Evolutionary conservation across 2,329 filamentous ascomycete species (phyloP).

Genomic region (Xylariaceae sp.): DNA sequence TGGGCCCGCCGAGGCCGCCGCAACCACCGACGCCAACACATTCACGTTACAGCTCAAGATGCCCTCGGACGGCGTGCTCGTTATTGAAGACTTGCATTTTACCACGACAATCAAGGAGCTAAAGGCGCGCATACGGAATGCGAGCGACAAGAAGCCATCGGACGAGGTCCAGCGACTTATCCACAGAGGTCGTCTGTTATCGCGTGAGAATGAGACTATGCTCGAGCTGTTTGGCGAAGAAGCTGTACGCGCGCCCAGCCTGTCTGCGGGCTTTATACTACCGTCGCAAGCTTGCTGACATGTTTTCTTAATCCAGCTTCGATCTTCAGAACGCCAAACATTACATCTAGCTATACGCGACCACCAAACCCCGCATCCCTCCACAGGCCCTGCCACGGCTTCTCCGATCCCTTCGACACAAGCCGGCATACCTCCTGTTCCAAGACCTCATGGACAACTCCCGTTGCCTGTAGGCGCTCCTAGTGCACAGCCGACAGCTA

Average conservation of each 20-base stretch:
- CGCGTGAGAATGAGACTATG: slow-evolving; percentile 50
- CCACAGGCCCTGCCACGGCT: slow-evolving; percentile 8
- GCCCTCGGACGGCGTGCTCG: slow-evolving; percentile 49
- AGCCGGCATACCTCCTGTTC: slow-evolving; percentile 10
- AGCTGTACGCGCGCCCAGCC: slow-evolving; percentile 35
- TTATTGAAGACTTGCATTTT: slow-evolving; percentile 43
- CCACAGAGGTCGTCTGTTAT: slow-evolving; percentile 52
- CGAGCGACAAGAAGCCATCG: slow-evolving; percentile 43
- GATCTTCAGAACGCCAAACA: slow-evolving; percentile 24
- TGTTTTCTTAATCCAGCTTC: slow-evolving; percentile 20
- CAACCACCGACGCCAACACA: no score
- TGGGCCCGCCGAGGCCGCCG: no score
- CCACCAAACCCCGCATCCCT: slow-evolving; percentile 22
- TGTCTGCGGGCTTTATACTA: not conserved
- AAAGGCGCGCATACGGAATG: slow-evolving; percentile 52
- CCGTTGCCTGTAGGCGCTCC: no score
- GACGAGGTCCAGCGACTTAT: slow-evolving; percentile 56
- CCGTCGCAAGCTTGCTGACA: slow-evolving; percentile 8
- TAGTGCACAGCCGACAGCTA: no score
- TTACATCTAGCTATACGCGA: slow-evolving; percentile 33
- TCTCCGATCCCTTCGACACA: slow-evolving; percentile 16
- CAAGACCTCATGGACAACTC: no score
- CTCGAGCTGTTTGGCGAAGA: slow-evolving; percentile 52
- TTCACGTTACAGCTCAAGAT: slow-evolving; percentile 56
- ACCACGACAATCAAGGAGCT: slow-evolving; percentile 51